A percentile compares a stretch with the other conserved stretches of the same genome.
Evolutionary conservation across 2,329 filamentous ascomycete genomes (phyloP).

Genomic region (Cladophialophora yegresii): DNA sequence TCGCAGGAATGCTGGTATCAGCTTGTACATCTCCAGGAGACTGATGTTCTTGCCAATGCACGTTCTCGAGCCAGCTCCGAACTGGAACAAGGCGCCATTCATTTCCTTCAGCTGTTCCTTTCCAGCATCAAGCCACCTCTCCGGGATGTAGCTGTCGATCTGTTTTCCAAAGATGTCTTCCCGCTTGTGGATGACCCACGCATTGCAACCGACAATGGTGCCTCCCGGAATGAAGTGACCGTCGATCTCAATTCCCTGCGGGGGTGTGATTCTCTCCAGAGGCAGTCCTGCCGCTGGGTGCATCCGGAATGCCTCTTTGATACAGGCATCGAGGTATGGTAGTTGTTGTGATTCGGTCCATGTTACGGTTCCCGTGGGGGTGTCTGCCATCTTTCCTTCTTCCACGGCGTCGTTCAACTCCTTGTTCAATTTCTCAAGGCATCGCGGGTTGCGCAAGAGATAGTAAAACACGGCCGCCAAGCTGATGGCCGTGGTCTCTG

Average conservation of each 20-base stretch:
- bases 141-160: conserved; percentile 66
- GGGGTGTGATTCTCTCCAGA: conserved; percentile 71
- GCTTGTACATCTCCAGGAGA: conserved; percentile 39
- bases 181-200: conserved; percentile 72
- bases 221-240: conserved; percentile 69
- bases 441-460: conserved; percentile 63
- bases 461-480: conserved; percentile 73
- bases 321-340: conserved; percentile 73
- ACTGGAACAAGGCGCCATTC: conserved; percentile 47
- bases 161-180: conserved; percentile 69
- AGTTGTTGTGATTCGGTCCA: conserved; percentile 66
- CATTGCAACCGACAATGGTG: conserved; percentile 72
- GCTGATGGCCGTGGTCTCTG: conserved; percentile 76
- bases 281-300: conserved; percentile 73
- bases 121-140: conserved; percentile 65
- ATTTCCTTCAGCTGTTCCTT: conserved; percentile 51
- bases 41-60: conserved; percentile 41
- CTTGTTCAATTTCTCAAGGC: conserved; percentile 32
- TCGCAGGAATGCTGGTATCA: conserved; percentile 37
- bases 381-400: conserved; percentile 28
- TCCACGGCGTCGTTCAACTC: conserved; percentile 34
- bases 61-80: conserved; percentile 57
- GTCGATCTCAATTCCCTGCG: conserved; percentile 62
- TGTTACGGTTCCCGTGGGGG: conserved; percentile 26
- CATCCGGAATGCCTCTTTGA: conserved; percentile 76